These are phyloP conservation scores for Ceratocystis cacaofunesta DNA, from an alignment of 2,329 filamentous ascomycete species.

Conservation along the genomic window DNA sequence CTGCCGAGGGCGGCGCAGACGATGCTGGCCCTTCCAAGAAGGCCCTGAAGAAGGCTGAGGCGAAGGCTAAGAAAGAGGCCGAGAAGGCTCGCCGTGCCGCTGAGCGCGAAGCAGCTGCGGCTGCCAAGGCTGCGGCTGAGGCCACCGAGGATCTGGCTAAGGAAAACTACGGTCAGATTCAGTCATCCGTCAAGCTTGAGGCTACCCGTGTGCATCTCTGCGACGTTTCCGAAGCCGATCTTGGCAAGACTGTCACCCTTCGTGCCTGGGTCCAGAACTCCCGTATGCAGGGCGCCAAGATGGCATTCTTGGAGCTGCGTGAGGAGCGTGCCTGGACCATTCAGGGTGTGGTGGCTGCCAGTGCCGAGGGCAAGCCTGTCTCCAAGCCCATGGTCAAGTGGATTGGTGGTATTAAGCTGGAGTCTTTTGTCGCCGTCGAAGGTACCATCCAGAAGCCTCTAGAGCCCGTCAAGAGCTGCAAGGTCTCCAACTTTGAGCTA, in stretches of 20 bases:
- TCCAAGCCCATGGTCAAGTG: slow-evolving; percentile 93
- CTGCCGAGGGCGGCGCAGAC: slow-evolving; percentile 16
- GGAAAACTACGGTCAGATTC: slow-evolving; percentile 65
- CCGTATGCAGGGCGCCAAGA: slow-evolving; percentile 76
- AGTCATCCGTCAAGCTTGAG: slow-evolving; percentile 42
- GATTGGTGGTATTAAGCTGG: slow-evolving; percentile 56
- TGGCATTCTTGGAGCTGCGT: slow-evolving; percentile 77
- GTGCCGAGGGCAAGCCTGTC: slow-evolving; percentile 51
- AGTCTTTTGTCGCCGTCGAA: slow-evolving; percentile 72
- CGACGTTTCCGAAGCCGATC: slow-evolving; percentile 46
- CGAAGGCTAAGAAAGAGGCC: slow-evolving; percentile 78
- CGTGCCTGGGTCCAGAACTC: slow-evolving; percentile 77
- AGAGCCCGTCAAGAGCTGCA: slow-evolving; percentile 78
- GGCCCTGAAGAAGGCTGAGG: slow-evolving; percentile 68
- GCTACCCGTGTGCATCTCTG: slow-evolving; percentile 45
- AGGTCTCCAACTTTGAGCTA: slow-evolving; percentile 66
- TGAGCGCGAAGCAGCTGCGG: slow-evolving; percentile 60
- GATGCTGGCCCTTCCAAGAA: slow-evolving; percentile 49
- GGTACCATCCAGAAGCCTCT: slow-evolving; percentile 67
- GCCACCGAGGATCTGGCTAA: slow-evolving; percentile 54
- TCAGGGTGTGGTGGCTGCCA: slow-evolving; percentile 65
- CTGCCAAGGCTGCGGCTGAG: slow-evolving; percentile 49
- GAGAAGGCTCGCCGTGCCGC: slow-evolving; percentile 58
- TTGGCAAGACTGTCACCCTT: slow-evolving; percentile 59
- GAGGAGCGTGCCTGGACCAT: slow-evolving; percentile 62